Base-by-base conservation (phyloP, 164 flowering plant species). In the Aristolochia fimbriata region DNA sequence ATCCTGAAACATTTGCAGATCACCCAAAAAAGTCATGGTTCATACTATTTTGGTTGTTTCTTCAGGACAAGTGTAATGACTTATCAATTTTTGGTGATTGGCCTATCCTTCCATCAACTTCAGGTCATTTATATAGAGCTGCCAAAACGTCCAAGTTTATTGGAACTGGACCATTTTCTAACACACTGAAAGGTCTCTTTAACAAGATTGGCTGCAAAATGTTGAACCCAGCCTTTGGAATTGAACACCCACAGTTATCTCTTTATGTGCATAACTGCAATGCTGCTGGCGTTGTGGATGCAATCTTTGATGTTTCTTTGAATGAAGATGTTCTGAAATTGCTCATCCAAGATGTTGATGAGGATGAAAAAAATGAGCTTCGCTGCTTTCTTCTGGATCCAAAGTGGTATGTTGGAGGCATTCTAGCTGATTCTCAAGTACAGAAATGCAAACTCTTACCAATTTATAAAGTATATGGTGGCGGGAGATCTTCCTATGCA, bases 101-200 rank as follows among this genome's bases (percentile, higher is more conserved):
- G 96, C 98, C 98, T 22, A 89, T 93, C 57, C 68, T 93, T 69
- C 98, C 98, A 71, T 79, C 94, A 27, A 75, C 68, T 58, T 77
- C 94, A 37, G 94, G 98, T 25, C 86, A 93, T 74, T 71, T 93
- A 19, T 81, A 82, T 60, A 76, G 83, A 75, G 74, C 83, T 62
- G 81, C 83, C 43, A 68, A 49, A 61, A 70, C 67, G 53, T 80
- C 81, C 54, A 93, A 83, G 73, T 65, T 93, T 78, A 74, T 89
- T 51, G 71, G 78, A 67, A 67, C 71, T 31, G 80, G 69, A 15
- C 75, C 72, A 23, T 78, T 93, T 71, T 70, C 96, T 54, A 75
- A 71, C 46, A 73, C 59, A 30, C 59, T 93, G 76, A 75, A 60
- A 60, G 50, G 58, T 15, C 51, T 85, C 60, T 87, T 93, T 73